Conservation (phyloP, 169 alveolate species). For the Perkinsus chesapeaki region DNA sequence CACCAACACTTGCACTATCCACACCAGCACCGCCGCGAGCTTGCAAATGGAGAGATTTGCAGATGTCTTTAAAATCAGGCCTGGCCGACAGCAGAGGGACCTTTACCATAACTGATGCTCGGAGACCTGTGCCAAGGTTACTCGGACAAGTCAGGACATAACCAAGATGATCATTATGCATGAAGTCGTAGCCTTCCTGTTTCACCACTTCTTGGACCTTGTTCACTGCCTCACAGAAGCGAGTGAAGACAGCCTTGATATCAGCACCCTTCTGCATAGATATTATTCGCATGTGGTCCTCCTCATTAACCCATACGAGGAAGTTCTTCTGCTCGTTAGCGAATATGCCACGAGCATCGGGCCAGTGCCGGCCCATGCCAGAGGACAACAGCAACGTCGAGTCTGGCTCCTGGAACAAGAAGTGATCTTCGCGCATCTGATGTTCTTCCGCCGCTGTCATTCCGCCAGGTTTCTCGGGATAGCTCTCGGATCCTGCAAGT, state of each 20-base stretch:
- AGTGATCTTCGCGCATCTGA: conserved; percentile 31
- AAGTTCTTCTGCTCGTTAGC: conserved; percentile 36
- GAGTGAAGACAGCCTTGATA: conserved; percentile 30
- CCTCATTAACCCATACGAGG: conserved; percentile 48
- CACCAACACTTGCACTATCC: conserved; percentile 17
- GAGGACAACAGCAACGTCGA: conserved; percentile 21
- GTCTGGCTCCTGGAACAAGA: conserved; percentile 43
- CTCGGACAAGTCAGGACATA: conserved; percentile 37
- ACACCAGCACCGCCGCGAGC: conserved; percentile 24
- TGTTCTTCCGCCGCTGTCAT: conserved; percentile 25
- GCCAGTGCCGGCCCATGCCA: conserved; percentile 49
- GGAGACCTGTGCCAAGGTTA: conserved; percentile 42
- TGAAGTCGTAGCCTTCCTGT: conserved; percentile 15
- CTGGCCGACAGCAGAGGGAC: conserved; percentile 23
- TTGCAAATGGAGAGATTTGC: conserved; percentile 14
- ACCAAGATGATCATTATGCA: conserved; percentile 17
- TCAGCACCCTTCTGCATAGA: conserved; percentile 44
- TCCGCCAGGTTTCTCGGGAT: not conserved
- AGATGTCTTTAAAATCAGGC: conserved; percentile 20
- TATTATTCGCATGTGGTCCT: conserved; percentile 43
- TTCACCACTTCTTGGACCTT: conserved; percentile 24
- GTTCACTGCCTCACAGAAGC: conserved; percentile 24
- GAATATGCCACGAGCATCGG: conserved; percentile 51
- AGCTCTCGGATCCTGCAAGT: not conserved
- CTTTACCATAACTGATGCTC: conserved; percentile 40